These are phyloP conservation scores for Daedalea quercina DNA, from an alignment of 768 basidiomycete species.

Conservation along the genomic window DNA sequence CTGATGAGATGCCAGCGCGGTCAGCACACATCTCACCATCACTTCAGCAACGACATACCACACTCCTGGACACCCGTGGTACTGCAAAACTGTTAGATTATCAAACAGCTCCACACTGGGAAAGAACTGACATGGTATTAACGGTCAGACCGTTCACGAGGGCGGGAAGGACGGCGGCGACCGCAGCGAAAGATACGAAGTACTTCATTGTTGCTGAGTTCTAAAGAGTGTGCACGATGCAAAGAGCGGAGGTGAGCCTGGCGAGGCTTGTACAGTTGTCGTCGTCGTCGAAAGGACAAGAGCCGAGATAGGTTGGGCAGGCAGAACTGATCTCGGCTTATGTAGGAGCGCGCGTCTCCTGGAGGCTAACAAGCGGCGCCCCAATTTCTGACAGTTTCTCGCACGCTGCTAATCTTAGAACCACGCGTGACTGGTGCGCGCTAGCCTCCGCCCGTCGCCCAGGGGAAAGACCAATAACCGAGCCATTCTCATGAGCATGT, in stretches of 20 bases:
- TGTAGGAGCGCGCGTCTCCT: background rate
- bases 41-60: slow-evolving; percentile 31
- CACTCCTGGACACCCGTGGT: slow-evolving; percentile 34
- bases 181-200: slow-evolving; percentile 22
- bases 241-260: background rate
- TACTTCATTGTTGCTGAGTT: slow-evolving; percentile 28
- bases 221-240: background rate
- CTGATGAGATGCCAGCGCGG: slow-evolving; percentile 26
- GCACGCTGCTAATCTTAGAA: background rate
- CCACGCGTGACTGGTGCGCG: too few relatives aligned
- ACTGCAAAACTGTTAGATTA: background rate
- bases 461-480: too few relatives aligned
- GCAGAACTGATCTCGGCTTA: background rate
- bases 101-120: background rate
- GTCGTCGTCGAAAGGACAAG: background rate
- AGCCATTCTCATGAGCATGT: too few relatives aligned
- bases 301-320: background rate
- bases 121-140: slow-evolving; percentile 57
- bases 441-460: too few relatives aligned
- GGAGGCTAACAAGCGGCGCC: slow-evolving; percentile 1
- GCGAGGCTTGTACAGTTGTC: background rate
- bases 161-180: slow-evolving; percentile 27
- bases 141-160: slow-evolving; percentile 36
- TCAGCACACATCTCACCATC: background rate
- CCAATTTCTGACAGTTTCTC: background rate